These are phyloP conservation scores for Apiospora saccharicola DNA, from an alignment of 2,329 filamentous ascomycete genomes.

Conservation along the genomic window DNA sequence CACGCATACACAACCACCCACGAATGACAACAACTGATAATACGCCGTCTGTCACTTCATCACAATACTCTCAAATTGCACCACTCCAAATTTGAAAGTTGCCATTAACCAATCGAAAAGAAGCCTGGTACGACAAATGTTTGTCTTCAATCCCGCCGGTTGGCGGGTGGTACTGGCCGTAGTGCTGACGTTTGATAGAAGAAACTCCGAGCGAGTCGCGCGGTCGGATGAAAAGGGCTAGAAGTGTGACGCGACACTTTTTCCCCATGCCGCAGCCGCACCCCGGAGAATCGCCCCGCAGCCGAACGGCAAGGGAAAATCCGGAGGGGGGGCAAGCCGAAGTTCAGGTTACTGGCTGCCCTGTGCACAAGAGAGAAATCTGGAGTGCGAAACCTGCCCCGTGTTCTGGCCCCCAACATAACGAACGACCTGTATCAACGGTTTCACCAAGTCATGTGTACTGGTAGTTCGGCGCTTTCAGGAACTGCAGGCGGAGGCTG, in stretches of 20 bases:
- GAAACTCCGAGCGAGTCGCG: slow-evolving; percentile 1
- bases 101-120: background rate
- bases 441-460: no score
- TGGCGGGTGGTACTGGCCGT: no score
- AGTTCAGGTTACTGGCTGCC: background rate
- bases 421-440: no score
- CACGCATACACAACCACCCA: no score
- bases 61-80: no score
- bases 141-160: background rate
- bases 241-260: background rate
- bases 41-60: no score
- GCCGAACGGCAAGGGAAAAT: background rate
- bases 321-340: background rate
- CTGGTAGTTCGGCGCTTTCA: no score
- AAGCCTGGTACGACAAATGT: background rate
- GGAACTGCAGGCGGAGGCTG: no score
- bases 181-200: background rate
- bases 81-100: background rate
- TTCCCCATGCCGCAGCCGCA: no score
- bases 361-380: background rate
- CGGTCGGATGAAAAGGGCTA: background rate
- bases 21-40: no score
- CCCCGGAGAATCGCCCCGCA: background rate
- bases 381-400: background rate
- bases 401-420: background rate